Percentiles rank a stretch among this genome's conserved stretches.
Conservation (phyloP, 768 basidiomycete genomes). For the Solioccasus polychromus region DNA sequence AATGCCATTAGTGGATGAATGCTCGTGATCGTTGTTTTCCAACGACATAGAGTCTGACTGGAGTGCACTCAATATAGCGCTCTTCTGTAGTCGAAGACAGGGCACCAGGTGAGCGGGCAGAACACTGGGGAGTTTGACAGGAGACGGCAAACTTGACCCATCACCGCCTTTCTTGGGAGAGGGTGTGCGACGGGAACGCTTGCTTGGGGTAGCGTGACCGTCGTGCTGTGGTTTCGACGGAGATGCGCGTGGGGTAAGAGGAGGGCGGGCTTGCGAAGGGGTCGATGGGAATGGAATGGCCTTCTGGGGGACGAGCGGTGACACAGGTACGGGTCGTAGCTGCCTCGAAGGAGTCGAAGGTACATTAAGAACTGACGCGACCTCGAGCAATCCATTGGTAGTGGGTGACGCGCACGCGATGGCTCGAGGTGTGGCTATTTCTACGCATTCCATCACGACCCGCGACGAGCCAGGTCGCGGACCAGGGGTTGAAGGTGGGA, state of each 20-base stretch:
- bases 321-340: not conserved
- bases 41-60: slow-evolving; percentile 27
- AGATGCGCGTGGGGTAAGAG: slow-evolving; percentile 16
- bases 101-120: slow-evolving; percentile 43
- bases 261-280: slow-evolving; percentile 13
- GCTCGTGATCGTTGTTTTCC: slow-evolving; percentile 32
- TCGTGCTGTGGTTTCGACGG: slow-evolving; percentile 14
- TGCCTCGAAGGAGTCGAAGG: slow-evolving; percentile 22
- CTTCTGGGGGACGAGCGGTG: not conserved
- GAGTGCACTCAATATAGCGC: slow-evolving; percentile 48
- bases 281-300: slow-evolving; percentile 12
- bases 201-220: slow-evolving; percentile 18
- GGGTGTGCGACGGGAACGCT: slow-evolving; percentile 2
- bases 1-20: slow-evolving; percentile 43
- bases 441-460: slow-evolving; percentile 30
- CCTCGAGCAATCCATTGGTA: slow-evolving; percentile 1
- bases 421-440: slow-evolving; percentile 28
- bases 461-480: slow-evolving; percentile 15
- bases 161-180: slow-evolving; percentile 14
- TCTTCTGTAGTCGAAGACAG: slow-evolving; percentile 57
- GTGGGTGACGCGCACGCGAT: slow-evolving; percentile 14
- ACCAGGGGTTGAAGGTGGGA: slow-evolving; percentile 24
- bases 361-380: not conserved
- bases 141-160: slow-evolving; percentile 4
- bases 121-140: slow-evolving; percentile 21